phyloP scores from a whole-genome alignment of 495 filamentous ascomycete species.

The Haplographium delicatum region DNA sequence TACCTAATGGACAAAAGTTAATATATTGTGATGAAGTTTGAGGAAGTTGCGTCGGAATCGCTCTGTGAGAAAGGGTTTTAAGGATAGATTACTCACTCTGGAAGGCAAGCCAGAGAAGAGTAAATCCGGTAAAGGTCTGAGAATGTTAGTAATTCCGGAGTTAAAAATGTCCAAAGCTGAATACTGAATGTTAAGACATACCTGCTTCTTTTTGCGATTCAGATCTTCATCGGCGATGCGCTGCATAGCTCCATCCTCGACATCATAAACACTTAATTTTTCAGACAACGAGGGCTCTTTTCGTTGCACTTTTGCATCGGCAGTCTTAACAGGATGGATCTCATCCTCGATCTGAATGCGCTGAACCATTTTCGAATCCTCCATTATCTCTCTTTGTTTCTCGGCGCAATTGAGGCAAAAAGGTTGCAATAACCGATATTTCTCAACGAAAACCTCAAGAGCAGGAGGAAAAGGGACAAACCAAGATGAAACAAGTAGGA shows the following conservation, averaged over 20 bases:
- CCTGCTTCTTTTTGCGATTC: conserved; percentile 30
- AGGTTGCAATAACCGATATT: not conserved
- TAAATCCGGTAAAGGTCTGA: conserved; percentile 38
- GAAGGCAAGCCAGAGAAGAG: conserved; percentile 45
- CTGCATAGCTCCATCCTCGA: conserved; percentile 14
- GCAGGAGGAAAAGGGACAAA: not conserved
- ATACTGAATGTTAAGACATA: no score
- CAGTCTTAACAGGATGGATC: conserved; percentile 18
- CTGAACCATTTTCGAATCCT: conserved; percentile 6
- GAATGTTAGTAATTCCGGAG: not conserved
- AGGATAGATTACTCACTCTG: conserved; percentile 3
- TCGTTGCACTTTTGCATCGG: not conserved
- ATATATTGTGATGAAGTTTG: not conserved
- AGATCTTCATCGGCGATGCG: conserved; percentile 29
- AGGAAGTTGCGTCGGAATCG: no score
- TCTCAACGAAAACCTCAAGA: not conserved
- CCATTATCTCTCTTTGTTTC: conserved; percentile 5
- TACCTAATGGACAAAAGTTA: conserved; percentile 14
- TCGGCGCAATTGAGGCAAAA: not conserved
- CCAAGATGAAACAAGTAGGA: not conserved
- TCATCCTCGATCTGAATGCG: conserved; percentile 19
- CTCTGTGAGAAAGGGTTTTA: no score
- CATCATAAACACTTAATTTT: conserved; percentile 13
- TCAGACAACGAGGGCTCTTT: conserved; percentile 10
- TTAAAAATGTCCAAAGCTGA: not conserved